Evolutionary conservation across 352 stramenopile genomes (phyloP), one percentile per base, ranked within the genome.

Genomic region (Globisporangium rhizosaccharum): DNA sequence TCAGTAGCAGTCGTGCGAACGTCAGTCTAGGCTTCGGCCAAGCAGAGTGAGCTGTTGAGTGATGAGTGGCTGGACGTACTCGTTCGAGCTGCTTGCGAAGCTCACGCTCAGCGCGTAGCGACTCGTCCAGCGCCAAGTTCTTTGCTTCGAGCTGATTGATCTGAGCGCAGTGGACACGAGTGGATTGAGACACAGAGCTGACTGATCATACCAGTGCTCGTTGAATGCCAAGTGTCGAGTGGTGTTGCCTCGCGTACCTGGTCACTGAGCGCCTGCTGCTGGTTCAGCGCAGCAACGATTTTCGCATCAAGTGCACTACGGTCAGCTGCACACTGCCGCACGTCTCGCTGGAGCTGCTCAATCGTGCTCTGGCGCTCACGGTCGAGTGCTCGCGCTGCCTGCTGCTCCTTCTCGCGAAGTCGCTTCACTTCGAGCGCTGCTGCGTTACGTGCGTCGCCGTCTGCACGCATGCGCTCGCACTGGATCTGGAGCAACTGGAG

Each of bases 391-490:
- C 59, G 69, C 6, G 62, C 48, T 62, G 73, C 63, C 26, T 45
- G 7, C 18, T 76, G 66, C 11, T 71, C 52, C 45, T 81, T 79
- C 51, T 90, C 73, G 6, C 70, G 68, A 25, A 80, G 57, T 28
- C 68, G 68, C 30, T 65, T 67, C 23, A 68, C 54, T 50, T 90
- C 74, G 12, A 73, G 61, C 10, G 66, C 59, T 18, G 56, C 51
- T 3, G 67, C 62, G 2, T 63, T 67, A 3, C 84, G 73, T 0
- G 62, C 44, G 39, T 84, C 68, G 1, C 61, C 59, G 9, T 88
- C 73, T 12, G n/a, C 26, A 23, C 57, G 28, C 60, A 87, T 73
- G 51, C 59, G 71, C 37, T 83, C 66, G 45, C 56, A 71, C 46
- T 76, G 68, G 37, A 73, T 54, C 41, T 80, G 76, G 28, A 72